These are phyloP conservation scores for Strobilomyces confusus DNA, from an alignment of 768 basidiomycete genomes.

Conservation along the genomic window DNA sequence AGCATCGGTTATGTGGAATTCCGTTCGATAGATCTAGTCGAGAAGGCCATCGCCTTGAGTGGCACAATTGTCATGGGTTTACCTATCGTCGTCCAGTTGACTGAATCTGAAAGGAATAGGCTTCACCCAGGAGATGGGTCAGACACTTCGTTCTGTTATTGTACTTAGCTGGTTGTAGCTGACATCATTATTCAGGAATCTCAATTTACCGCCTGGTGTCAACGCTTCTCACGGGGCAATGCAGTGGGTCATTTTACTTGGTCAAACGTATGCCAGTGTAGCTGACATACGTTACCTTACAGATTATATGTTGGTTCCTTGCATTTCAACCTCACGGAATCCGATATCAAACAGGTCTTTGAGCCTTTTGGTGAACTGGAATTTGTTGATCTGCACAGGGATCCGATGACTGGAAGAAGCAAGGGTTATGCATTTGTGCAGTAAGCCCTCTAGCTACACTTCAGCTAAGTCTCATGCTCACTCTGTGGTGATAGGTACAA, in stretches of 20 bases:
- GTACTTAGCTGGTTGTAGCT: not conserved
- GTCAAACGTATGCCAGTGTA: slow-evolving; percentile 10
- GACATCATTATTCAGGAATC: slow-evolving; percentile 45
- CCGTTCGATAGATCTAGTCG: slow-evolving; percentile 83
- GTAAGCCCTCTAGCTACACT: slow-evolving; percentile 42
- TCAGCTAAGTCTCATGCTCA: slow-evolving; percentile 1
- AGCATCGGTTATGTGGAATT: slow-evolving; percentile 99
- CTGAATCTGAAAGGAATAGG: slow-evolving; percentile 93
- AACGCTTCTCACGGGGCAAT: slow-evolving; percentile 77
- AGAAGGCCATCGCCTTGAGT: slow-evolving; percentile 82
- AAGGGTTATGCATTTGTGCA: slow-evolving; percentile 99
- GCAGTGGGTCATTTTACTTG: slow-evolving; percentile 55
- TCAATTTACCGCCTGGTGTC: slow-evolving; percentile 83
- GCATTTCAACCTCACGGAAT: slow-evolving; percentile 94
- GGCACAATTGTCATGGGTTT: slow-evolving; percentile 98
- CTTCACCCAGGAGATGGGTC: slow-evolving; percentile 87
- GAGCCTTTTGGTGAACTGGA: slow-evolving; percentile 98
- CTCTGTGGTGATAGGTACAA: slow-evolving; percentile 60
- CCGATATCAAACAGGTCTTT: slow-evolving; percentile 98
- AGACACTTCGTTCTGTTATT: slow-evolving; percentile 24
- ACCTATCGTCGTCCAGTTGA: slow-evolving; percentile 93
- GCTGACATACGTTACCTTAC: slow-evolving; percentile 9
- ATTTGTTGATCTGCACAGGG: slow-evolving; percentile 96
- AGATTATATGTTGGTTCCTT: slow-evolving; percentile 97
- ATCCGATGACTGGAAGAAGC: slow-evolving; percentile 90